Percentiles rank a stretch among this genome's conserved stretches.
These are phyloP conservation scores for Tetraselmis striata DNA, from an alignment of 139 green algal species.

Conservation along the genomic window DNA sequence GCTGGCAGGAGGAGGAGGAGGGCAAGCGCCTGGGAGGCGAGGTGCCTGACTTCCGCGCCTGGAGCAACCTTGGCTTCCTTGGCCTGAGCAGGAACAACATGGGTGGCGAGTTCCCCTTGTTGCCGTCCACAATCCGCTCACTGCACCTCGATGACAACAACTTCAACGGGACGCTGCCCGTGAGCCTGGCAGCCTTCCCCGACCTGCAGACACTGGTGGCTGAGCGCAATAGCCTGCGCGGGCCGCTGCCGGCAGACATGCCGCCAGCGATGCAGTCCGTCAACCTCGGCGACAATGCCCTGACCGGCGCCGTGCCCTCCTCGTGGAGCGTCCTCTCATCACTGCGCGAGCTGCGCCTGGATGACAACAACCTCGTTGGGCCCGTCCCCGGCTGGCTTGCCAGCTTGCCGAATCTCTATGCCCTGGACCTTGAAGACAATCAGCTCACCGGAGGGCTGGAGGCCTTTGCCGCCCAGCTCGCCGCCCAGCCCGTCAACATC, in stretches of 20 bases:
- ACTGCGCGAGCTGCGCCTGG: neutral
- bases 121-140: neutral
- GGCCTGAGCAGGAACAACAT: neutral
- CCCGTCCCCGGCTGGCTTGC: neutral
- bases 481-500: neutral
- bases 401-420: neutral
- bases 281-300: neutral
- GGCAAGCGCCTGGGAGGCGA: neutral
- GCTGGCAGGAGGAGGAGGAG: neutral
- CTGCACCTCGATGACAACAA: neutral
- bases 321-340: neutral
- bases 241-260: neutral
- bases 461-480: neutral
- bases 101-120: neutral
- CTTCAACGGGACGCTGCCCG: neutral
- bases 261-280: neutral
- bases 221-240: neutral
- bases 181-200: neutral
- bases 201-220: neutral
- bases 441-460: neutral
- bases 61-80: neutral
- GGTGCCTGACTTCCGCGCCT: neutral
- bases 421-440: neutral
- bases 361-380: neutral
- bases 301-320: neutral